Base-by-base conservation (phyloP, 768 basidiomycete species). In the Russula earlei region DNA sequence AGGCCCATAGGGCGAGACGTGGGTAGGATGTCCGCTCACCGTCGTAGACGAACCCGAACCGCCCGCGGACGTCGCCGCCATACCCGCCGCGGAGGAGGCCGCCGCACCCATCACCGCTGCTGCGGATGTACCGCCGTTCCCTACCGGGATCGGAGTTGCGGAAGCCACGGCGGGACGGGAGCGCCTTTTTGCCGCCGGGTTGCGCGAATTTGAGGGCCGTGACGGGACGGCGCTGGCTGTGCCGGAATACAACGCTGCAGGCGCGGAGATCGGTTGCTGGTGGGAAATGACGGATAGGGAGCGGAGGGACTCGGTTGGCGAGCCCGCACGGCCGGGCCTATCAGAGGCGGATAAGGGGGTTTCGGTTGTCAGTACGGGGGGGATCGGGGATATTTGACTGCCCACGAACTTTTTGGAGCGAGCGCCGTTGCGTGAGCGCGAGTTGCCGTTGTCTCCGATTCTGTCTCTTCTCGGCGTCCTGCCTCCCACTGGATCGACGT, bases 291-390 rank as follows among this genome's bases (percentile, higher is more conserved):
- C 77, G 1, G 87, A 47, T 11, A 47, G 31, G n/a, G 27, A 89
- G 41, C 84, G 72, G 34, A 87, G 64, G 9, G 87, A 90, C 64
- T 88, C 87, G 12, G 85, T 76, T 6, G 87, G 87, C 2, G 87
- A 89, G 24, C 74, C 71, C 12, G 75, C 77, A 49, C 85, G 82
- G 63, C 87, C 85, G 27, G 68, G 72, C 67, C 85, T 87, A n/a
- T 17, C 10, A 33, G 11, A 22, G 22, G 38, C 27, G n/a, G 15
- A 19, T 19, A n/a, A 8, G 10, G 2, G n/a, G 17, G 19, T 7
- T 24, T 29, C n/a, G 10, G 10, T 5, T n/a, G 19, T 47, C 37
- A 19, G 31, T 19, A 15, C 19, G 49, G 42, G 36, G 19, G 52
- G n/a, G 6, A 38, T n/a, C 37, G 51, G 51, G 49, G 65, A 37